Conservation (phyloP, 306 rosid species). For the Arachis stenosperma region DNA sequence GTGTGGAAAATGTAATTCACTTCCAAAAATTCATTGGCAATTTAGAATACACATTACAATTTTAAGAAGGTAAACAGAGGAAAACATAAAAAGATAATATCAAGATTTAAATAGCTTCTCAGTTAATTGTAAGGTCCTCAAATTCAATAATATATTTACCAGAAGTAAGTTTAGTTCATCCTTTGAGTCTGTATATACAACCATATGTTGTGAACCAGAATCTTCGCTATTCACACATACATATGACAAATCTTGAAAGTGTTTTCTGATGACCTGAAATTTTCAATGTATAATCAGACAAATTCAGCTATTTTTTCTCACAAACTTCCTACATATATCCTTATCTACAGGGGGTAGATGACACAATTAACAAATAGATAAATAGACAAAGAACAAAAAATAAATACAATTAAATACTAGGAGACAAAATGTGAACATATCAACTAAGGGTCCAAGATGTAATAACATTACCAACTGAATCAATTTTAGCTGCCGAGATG, state of each 20-base stretch:
- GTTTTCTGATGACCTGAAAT: slow-evolving; percentile 74
- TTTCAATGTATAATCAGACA: slow-evolving; percentile 41
- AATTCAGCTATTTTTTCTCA: slow-evolving; percentile 18
- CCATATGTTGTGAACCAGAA: slow-evolving; percentile 56
- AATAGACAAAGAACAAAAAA: neutral
- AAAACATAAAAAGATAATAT: neutral
- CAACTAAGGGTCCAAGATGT: slow-evolving; percentile 26
- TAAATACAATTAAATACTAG: neutral
- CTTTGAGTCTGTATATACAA: slow-evolving; percentile 70
- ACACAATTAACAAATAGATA: neutral
- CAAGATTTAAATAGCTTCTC: slow-evolving; percentile 19
- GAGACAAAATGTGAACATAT: slow-evolving; percentile 29
- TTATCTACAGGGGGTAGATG: slow-evolving; percentile 28
- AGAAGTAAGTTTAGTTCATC: slow-evolving; percentile 70
- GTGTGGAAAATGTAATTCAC: slow-evolving; percentile 19
- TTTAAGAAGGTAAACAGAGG: neutral
- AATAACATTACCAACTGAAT: slow-evolving; percentile 71
- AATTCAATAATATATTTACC: slow-evolving; percentile 49
- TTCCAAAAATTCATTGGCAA: slow-evolving; percentile 6
- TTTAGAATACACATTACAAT: slow-evolving; percentile 27
- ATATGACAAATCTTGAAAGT: slow-evolving; percentile 75
- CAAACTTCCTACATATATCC: slow-evolving; percentile 11
- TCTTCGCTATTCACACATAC: slow-evolving; percentile 52
- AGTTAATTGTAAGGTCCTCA: neutral
- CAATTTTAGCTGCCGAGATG: slow-evolving; percentile 79